Evolutionary conservation across 1,139 yeast species (phyloP), one percentile per base, ranked within the genome.

Genomic region (Taphrina flavorubra): DNA sequence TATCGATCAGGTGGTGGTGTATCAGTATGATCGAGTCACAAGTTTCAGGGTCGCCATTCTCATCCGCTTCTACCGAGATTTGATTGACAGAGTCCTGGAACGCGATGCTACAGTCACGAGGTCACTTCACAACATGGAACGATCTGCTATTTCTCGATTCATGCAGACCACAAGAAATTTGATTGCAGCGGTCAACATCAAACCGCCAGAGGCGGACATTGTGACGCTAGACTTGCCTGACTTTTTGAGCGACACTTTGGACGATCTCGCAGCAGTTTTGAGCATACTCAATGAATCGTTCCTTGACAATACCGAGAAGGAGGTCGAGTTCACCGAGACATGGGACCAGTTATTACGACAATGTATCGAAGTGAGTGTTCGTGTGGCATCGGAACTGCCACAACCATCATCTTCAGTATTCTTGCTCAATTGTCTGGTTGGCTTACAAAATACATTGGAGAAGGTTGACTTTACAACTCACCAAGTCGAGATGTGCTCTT

Each of bases 1-100:
- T 71, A 81, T 90, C 39, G 96, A 89, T 72, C 90, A 88, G 74
- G 81, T 88, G 0, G 80, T 92, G 10, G 81, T 89, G 46, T 82
- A 86, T 68, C 96, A 91, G 74, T 81, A 85, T 0, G 84, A 85
- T 69, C 79, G 89, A 2, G 78, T 83, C 1, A 79, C 81, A 1
- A 80, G 89, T 16, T 84, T 85, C 73, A 85, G 86, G 67, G 83
- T 90, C 1, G 84, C 83, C 73, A 86, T 85, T 70, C 80, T 90
- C 40, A 80, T 92, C 53, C 87, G 84, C 49, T 80, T 92, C 70
- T 92, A 92, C 77, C 79, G 81, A 39, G 76, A 87, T 72, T 90
- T 91, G 89, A 88, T 88, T 74, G 75, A 80, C 11, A 90, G 88
- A 69, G 74, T 75, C 59, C 69, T 74, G 36, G 39, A 25, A 34